Conservation (phyloP, 441 rosid genomes). For the Rhodomyrtus psidioides region DNA sequence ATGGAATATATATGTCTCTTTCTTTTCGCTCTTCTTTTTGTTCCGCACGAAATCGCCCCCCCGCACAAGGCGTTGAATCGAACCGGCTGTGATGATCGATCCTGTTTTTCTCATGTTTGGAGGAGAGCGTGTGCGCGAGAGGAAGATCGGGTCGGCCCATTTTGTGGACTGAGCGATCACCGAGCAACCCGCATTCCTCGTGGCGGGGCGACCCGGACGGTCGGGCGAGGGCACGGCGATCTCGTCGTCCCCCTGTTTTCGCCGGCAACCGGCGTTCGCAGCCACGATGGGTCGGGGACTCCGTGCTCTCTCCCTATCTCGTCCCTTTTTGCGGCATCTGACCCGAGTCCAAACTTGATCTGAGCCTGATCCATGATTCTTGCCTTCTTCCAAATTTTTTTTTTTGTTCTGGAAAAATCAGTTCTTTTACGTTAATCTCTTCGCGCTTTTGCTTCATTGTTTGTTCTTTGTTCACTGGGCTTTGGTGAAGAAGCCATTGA, state of each 20-base stretch:
- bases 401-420: too few relatives aligned
- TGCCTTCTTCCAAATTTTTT: background rate
- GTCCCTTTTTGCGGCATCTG: background rate
- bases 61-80: background rate
- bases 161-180: background rate
- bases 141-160: background rate
- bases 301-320: background rate
- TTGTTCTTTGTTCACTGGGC: background rate
- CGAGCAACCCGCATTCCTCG: background rate
- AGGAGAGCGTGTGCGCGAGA: background rate
- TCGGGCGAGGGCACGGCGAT: background rate
- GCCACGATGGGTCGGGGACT: background rate
- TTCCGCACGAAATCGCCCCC: background rate
- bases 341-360: background rate
- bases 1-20: background rate
- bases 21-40: background rate
- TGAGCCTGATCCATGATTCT: background rate
- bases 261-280: background rate
- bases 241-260: background rate
- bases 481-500: background rate
- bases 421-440: too few relatives aligned
- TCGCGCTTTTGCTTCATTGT: background rate
- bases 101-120: background rate
- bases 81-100: background rate
- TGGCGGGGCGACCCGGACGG: background rate